Percentiles rank a stretch among this genome's conserved stretches.
Evolutionary conservation across 2,329 filamentous ascomycete genomes (phyloP).

Genomic region (Plenodomus tracheiphilus): DNA sequence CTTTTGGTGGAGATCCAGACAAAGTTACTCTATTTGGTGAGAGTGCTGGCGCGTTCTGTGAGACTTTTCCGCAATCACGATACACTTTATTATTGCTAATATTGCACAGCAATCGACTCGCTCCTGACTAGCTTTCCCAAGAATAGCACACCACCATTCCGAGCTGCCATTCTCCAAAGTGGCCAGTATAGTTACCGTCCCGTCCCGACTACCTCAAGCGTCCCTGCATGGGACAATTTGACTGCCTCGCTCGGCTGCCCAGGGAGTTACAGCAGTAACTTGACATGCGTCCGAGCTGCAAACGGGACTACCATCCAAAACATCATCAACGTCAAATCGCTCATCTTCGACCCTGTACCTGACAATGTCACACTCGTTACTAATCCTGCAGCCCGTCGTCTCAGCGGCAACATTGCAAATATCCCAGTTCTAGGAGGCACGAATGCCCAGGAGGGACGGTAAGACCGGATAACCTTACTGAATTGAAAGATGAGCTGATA

Average conservation of each 20-base stretch:
- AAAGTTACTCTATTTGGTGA: constrained; percentile 54
- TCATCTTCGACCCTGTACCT: constrained; percentile 21
- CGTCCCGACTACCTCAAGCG: constrained; percentile 7
- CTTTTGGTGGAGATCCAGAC: constrained; percentile 53
- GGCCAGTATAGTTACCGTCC: constrained; percentile 28
- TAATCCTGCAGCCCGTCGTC: constrained; percentile 18
- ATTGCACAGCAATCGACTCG: constrained; percentile 17
- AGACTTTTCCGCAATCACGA: not conserved
- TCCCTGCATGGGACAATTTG: constrained; percentile 26
- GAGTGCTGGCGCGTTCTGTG: constrained; percentile 27
- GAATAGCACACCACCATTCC: constrained; percentile 27
- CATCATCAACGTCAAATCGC: constrained; percentile 19
- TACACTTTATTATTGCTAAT: not conserved
- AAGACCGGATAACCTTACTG: not conserved
- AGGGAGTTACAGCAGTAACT: constrained; percentile 13
- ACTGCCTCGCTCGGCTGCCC: constrained; percentile 26
- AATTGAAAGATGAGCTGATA: not conserved
- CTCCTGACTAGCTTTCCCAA: constrained; percentile 32
- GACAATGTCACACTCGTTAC: constrained; percentile 29
- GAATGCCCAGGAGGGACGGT: constrained; percentile 32
- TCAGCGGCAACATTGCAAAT: constrained; percentile 26
- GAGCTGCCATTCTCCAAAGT: constrained; percentile 35
- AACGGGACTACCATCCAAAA: constrained; percentile 20
- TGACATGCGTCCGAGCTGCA: constrained; percentile 28
- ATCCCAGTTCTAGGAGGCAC: constrained; percentile 32